Evolutionary conservation across 208 protist genomes (phyloP), one percentile per base, ranked within the genome.

Genomic region (Porcisia hertigi): DNA sequence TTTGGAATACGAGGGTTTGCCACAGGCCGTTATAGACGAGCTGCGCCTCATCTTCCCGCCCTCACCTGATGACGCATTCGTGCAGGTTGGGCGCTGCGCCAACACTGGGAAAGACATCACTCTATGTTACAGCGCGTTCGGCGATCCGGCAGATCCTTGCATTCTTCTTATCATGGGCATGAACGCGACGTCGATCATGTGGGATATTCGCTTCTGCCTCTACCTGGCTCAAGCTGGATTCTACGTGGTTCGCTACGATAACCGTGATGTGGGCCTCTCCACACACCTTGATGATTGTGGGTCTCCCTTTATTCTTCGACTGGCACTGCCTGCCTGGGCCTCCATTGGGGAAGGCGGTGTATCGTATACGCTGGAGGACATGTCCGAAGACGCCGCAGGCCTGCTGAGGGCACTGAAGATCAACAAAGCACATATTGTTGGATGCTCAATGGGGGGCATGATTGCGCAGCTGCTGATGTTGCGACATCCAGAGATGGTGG

Each of bases 361-460:
- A 25, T 78, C 89, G 3, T 96, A 96, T 79, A 92, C 89, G 30
- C 71, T 96, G 62, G 81, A 88, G 20, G 87, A 90, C 79, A 90
- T 96, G 82, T 89, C 92, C 0, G 72, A 86, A 45, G 92, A 96
- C 73, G 88, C 76, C 8, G 79, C 88, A 7, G 86, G 80, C 20
- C 70, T 96, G 70, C 71, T 96, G 43, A 72, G 82, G 14, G 79
- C 79, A 5, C 85, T 96, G 18, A 59, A 81, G 20, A 76, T 94
- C 52, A 8, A 43, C 1, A 53, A 63, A 45, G 90, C 88, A 0
- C 92, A 96, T 71, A 57, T 96, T 14, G 84, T 96, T 8, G 92
- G 92, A 36, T 88, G 92, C 55, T 90, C 84, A 57, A 96, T 96
- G 92, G 92, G 92, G 3, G 92, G 92, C 36, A 90, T 92, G 84